Evolutionary conservation across 352 stramenopile species (phyloP).

Genomic region (Pythium phragmiticola): DNA sequence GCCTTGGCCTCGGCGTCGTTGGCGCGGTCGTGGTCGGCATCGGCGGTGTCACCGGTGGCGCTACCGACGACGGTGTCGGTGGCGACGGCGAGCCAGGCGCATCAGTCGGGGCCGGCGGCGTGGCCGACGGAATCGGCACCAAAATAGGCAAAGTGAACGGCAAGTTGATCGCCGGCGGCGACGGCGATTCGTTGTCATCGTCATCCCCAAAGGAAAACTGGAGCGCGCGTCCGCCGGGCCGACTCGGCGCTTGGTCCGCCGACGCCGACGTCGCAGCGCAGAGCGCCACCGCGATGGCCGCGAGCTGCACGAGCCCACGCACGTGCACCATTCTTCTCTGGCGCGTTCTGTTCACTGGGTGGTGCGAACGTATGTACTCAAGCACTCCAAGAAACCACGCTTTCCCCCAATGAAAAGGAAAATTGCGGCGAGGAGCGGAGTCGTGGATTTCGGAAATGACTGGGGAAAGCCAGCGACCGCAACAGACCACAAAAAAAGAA

Average conservation of each 20-base stretch:
- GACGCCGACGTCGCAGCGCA: conserved; percentile 2
- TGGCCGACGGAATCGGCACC: background rate
- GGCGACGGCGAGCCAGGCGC: background rate
- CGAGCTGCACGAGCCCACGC: conserved; percentile 11
- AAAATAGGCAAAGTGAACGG: background rate
- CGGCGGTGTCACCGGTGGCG: conserved; percentile 2
- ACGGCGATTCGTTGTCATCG: conserved; percentile 1
- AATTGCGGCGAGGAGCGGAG: conserved; percentile 9
- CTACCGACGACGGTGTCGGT: background rate
- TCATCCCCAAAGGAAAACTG: background rate
- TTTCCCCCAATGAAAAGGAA: background rate
- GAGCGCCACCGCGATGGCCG: conserved; percentile 10
- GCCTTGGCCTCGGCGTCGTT: background rate
- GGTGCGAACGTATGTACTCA: conserved; percentile 9
- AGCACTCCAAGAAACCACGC: background rate
- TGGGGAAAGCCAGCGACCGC: background rate
- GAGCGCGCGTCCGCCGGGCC: background rate
- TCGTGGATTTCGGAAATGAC: conserved; percentile 29
- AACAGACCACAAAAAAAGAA: background rate
- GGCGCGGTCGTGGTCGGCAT: background rate
- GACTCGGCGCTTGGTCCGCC: background rate
- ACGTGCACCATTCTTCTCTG: conserved; percentile 14
- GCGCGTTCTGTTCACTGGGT: conserved; percentile 3
- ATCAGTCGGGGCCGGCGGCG: background rate
- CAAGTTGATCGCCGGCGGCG: background rate